These are phyloP conservation scores for Podospora appendiculata DNA, from an alignment of 495 filamentous ascomycete genomes.

Conservation along the genomic window DNA sequence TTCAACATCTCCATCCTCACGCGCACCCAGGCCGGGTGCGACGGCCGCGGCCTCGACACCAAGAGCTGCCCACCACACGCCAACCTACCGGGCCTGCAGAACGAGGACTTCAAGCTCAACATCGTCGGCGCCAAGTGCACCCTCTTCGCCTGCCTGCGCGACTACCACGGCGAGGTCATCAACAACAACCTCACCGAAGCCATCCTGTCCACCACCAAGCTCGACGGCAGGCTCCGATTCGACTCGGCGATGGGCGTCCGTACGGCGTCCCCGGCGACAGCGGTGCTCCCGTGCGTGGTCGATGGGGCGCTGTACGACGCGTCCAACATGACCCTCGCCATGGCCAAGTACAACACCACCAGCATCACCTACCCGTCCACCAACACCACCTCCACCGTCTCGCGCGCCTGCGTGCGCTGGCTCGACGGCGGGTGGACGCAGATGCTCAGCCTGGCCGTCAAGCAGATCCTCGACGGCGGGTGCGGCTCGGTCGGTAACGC, in stretches of 20 bases:
- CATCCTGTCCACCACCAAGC: not conserved
- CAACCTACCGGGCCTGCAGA: not conserved
- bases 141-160: constrained; percentile 1
- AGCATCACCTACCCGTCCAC: not conserved
- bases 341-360: not conserved
- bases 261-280: not conserved
- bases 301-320: not conserved
- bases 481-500: not conserved
- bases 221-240: not conserved
- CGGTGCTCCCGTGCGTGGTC: not conserved
- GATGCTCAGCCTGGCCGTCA: not conserved
- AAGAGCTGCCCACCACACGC: not conserved
- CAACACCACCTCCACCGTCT: not conserved
- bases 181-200: not conserved
- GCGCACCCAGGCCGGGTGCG: not conserved
- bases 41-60: not conserved
- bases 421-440: not conserved
- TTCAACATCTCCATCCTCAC: not conserved
- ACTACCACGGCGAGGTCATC: not conserved
- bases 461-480: not conserved
- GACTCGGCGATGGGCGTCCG: not conserved
- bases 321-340: not conserved
- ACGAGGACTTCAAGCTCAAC: not conserved
- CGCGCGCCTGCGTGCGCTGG: not conserved
- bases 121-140: not conserved